Base-by-base conservation (phyloP, 1,284 basidiomycete species). In the Exobasidium cylindrosporum region DNA sequence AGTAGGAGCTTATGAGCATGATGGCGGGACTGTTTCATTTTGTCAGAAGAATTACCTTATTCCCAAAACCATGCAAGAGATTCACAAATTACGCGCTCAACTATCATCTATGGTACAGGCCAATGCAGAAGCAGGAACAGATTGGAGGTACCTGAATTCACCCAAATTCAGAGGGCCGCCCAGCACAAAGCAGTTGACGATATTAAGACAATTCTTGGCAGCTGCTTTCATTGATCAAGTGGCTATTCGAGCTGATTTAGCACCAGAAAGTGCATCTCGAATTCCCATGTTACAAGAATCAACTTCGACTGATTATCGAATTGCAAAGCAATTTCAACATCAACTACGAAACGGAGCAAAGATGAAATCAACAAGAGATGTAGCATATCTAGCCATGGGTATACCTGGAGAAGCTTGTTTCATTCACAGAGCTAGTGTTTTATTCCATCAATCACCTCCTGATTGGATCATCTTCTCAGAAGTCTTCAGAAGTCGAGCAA, bases 31-130 rank as follows among this genome's bases (percentile, higher is more conserved):
- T 0, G 44, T 59, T 4, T 80, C 84, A 24, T 99, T 98, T 80
- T 98, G 96, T 81, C 81, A 83, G 6, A 86, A 90, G 54, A 91
- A 97, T 81, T 98, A 96, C 74, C 87, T 97, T n/a, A 84, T 93
- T 61, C 85, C 85, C 0, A 97, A 97, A 85, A 91, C 93, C 0
- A 98, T 99, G 94, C 91, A 97, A 81, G 96, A 99, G 82, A 96
- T 97, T 46, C 94, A 95, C 81, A 97, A 98, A 80, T 84, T 99
- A n/a, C 87, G 94, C 44, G 85, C 87, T 0, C 96, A 90, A 86
- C 72, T 87, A 84, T 68, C 71, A 52, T 62, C 61, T 21, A 54
- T 79, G 26, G 71, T 79, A 31, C 53, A 63, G 2, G 64, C 70
- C 1, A 53, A 66, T 10, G 59, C 49, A 2, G 50, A 52, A 2